Base-by-base conservation (phyloP, 1,284 basidiomycete genomes). In the Ganoderma leucocontextum region DNA sequence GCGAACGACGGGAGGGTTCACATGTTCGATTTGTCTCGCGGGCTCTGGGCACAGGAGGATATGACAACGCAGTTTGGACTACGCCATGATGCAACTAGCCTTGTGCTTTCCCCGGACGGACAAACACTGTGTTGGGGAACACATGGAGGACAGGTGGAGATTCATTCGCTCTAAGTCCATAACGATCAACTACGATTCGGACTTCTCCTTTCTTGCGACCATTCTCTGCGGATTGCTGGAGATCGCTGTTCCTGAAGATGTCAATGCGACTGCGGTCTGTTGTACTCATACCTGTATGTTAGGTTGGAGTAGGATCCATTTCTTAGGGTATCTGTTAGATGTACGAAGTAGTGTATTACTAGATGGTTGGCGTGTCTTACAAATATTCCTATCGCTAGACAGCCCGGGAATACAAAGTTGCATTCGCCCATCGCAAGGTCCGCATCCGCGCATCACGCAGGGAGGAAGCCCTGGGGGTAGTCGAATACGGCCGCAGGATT, bases 381-480 rank as follows among this genome's bases (percentile, higher is more conserved):
- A n/a, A 47, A 1, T 47, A n/a, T 47, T n/a, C 44, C n/a, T n/a
- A 47, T 1, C 5, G 42, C 19, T 19, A n/a, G n/a, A n/a, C n/a
- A n/a, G n/a, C n/a, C n/a, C n/a, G n/a, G n/a, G n/a, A n/a, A n/a
- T n/a, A n/a, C n/a, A n/a, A n/a, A 29, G 29, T 29, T 29, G 29
- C 29, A 2, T 29, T 29, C 29, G 1, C 2, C 29, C 29, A 29
- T 25, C 4, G 4, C 6, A 12, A 29, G 10, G 13, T 22, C 13
- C 3, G 13, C 7, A 52, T 25, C 4, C 22, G 10, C 4, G 4
- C 8, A 22, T 42, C 13, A 41, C 12, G 25, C 22, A n/a, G 58
- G 58, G 13, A 42, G 39, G 58, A 60, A 60, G 38, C 58, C 58
- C 8, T 60, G 58, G 22, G 58, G 58, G 58, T 41, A 60, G 25